Conservation (phyloP, 352 stramenopile genomes). For the Globisporangium middletonii region DNA sequence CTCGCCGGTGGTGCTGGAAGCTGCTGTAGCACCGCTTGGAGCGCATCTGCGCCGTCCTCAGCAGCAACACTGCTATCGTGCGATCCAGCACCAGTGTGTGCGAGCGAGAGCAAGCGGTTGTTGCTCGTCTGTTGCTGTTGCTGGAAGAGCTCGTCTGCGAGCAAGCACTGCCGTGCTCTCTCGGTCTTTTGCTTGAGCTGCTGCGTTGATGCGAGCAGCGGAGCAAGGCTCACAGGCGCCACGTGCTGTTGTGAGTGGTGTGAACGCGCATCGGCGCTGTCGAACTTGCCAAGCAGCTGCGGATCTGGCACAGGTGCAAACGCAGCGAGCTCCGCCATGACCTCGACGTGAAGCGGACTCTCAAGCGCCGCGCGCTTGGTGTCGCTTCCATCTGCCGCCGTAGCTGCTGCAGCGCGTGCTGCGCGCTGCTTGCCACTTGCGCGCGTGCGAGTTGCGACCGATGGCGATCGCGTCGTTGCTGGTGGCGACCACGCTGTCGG, state of each 20-base stretch:
- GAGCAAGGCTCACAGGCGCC: constrained; percentile 9
- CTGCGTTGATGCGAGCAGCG: constrained; percentile 11
- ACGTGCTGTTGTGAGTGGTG: constrained; percentile 2
- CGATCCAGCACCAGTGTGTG: constrained; percentile 9
- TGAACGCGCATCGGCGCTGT: not conserved
- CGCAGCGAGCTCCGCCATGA: constrained; percentile 9
- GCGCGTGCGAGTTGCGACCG: constrained; percentile 2
- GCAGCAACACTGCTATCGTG: not conserved
- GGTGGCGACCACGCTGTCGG: not conserved
- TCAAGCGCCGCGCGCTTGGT: constrained; percentile 6
- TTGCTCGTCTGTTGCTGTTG: constrained; percentile 14
- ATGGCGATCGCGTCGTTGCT: not conserved
- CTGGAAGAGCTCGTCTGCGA: constrained; percentile 27
- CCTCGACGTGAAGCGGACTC: constrained; percentile 8
- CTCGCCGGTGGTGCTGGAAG: constrained; percentile 15
- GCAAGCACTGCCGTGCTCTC: constrained; percentile 16
- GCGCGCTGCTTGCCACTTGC: constrained; percentile 11
- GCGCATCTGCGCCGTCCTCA: constrained; percentile 14
- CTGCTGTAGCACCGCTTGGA: constrained; percentile 21
- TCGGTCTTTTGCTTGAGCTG: constrained; percentile 16
- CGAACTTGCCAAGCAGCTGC: not conserved
- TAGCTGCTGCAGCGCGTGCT: not conserved
- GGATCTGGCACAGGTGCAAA: constrained; percentile 9
- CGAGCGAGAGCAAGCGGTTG: constrained; percentile 23
- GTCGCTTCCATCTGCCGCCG: not conserved